These are phyloP conservation scores for Candida maltosa DNA, from an alignment of 805 yeast species.

Conservation along the genomic window DNA sequence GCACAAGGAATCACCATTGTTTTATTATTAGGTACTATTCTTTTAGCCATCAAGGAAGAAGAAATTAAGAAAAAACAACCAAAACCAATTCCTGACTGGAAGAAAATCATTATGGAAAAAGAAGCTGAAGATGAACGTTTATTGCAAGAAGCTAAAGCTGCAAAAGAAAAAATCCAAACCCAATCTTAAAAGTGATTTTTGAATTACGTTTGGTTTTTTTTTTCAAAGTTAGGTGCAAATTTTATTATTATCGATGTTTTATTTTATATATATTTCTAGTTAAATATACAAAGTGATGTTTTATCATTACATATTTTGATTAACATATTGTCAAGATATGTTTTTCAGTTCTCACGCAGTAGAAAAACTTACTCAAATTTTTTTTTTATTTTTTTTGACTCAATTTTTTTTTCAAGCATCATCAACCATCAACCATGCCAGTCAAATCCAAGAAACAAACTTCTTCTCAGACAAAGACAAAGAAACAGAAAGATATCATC, in stretches of 20 bases:
- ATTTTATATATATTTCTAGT: no score
- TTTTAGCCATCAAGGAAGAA: slow-evolving; percentile 62
- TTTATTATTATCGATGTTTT: not conserved
- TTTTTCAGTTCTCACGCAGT: no score
- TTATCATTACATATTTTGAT: not conserved
- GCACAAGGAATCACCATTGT: slow-evolving; percentile 81
- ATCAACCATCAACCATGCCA: slow-evolving; percentile 7
- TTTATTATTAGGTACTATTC: slow-evolving; percentile 65
- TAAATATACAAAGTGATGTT: no score
- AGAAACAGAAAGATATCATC: slow-evolving; percentile 55
- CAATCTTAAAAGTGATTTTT: no score
- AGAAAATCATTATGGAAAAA: slow-evolving; percentile 23
- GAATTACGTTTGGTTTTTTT: no score
- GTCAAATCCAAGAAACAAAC: slow-evolving; percentile 7
- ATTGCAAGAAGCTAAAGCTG: slow-evolving; percentile 2
- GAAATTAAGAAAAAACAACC: slow-evolving; percentile 41
- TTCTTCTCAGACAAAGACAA: slow-evolving; percentile 36
- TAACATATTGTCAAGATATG: not conserved
- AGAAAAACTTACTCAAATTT: not conserved
- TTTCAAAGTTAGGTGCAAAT: not conserved
- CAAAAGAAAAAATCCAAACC: no score
- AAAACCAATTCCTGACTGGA: slow-evolving; percentile 35
- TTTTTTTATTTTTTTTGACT: not conserved
- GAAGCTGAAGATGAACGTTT: slow-evolving; percentile 17
- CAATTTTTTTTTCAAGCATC: not conserved